Evolutionary conservation across 2,329 filamentous ascomycete species (phyloP).

Genomic region (Gaeumannomyces sp.): DNA sequence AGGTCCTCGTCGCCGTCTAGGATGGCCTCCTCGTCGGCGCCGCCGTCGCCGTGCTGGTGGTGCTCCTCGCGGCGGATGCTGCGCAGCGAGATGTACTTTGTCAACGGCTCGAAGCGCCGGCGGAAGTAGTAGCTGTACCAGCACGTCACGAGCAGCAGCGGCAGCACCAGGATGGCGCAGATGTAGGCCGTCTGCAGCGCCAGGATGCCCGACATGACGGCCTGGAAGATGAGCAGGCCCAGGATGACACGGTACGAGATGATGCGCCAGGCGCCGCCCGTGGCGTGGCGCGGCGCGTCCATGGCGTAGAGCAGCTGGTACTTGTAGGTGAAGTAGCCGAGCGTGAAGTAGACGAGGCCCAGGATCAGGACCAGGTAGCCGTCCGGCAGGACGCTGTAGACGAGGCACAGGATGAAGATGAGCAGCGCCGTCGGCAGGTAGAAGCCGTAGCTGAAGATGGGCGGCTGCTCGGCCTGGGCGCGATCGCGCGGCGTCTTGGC

Average conservation of each 20-base stretch:
- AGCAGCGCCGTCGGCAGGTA: conserved; percentile 89
- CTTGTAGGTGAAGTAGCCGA: conserved; percentile 88
- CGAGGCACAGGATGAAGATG: conserved; percentile 89
- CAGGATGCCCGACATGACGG: conserved; percentile 84
- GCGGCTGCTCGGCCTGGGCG: conserved; percentile 73
- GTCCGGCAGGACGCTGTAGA: conserved; percentile 79
- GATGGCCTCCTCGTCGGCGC: conserved; percentile 38
- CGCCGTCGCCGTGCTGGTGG: conserved; percentile 13
- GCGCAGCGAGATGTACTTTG: conserved; percentile 83
- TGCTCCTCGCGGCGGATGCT: conserved; percentile 61
- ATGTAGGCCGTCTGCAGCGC: conserved; percentile 68
- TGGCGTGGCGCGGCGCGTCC: conserved; percentile 93
- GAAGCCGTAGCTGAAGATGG: conserved; percentile 91
- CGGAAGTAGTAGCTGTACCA: conserved; percentile 87
- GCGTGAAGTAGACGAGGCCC: conserved; percentile 73
- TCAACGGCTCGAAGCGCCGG: conserved; percentile 78
- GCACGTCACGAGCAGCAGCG: conserved; percentile 70
- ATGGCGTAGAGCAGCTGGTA: conserved; percentile 98
- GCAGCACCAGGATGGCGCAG: conserved; percentile 65
- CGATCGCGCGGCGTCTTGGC: conserved; percentile 88
- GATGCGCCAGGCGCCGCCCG: conserved; percentile 91
- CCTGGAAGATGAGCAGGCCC: conserved; percentile 80
- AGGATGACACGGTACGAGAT: conserved; percentile 89
- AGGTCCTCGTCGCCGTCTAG: conserved; percentile 32
- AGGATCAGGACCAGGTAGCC: conserved; percentile 79